Evolutionary conservation across 495 filamentous ascomycete genomes (phyloP), one percentile per base, ranked within the genome.

Genomic region (Xylona heveae): DNA sequence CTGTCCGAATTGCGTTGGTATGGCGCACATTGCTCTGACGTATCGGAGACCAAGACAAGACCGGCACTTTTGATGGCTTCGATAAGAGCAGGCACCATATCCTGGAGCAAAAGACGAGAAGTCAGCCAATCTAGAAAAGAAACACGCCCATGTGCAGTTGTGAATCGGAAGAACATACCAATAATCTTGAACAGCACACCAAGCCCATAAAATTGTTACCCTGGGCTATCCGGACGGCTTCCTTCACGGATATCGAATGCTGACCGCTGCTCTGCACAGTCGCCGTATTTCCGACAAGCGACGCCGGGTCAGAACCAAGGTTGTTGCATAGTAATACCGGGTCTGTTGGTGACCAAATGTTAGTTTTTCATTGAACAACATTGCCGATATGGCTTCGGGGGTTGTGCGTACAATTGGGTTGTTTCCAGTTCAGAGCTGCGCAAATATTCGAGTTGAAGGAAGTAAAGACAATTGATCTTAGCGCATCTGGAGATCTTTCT

Each of bases 141-240:
- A 9, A 8, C n/a, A n/a, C n/a, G n/a, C n/a, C n/a, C 16, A 10
- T 7, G 10, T 7, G 19, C 31, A 7, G 23, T 18, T 16, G 17
- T 1, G 21, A 2, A 31, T 1, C 18, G 29, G 19, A 19, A 12
- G 12, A 14, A 9, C 72, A 46, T 61, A 90, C 84, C 61, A 97
- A 49, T 37, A 95, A 57, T 42, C 72, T 64, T 15, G 79, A 83
- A 39, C 71, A 76, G 51, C 83, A 93, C 35, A 95, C 77, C 47
- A 97, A 48, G 12, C 88, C 88, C 88, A 97, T 95, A 37, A 97
- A 81, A 46, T 97, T 97, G 52, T 95, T 97, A 40, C 71, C 78
- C 49, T 84, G 78, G 22, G 90, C 84, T 47, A 88, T 83, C 37
- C 83, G 64, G 12, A 93, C 90, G 14, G 79, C 80, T 46, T 95